A percentile compares a stretch with the other conserved stretches of the same genome.
These are phyloP conservation scores for Pezicula carpinea DNA, from an alignment of 2,329 filamentous ascomycete species.

Conservation along the genomic window DNA sequence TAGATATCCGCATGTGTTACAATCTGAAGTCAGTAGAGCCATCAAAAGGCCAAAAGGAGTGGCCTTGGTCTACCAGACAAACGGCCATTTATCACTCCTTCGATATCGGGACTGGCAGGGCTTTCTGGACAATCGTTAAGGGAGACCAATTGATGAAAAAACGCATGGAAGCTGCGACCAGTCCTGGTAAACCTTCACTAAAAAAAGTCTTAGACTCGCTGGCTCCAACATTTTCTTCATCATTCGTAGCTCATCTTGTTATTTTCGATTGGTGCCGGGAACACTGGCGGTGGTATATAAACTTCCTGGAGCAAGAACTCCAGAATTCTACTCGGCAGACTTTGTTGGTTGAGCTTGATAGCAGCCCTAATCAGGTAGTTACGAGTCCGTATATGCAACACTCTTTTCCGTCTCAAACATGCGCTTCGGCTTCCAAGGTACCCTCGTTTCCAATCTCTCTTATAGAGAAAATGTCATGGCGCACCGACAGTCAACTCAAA, in stretches of 20 bases:
- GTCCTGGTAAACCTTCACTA: neutral
- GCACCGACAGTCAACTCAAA: neutral
- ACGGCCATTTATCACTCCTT: conserved; percentile 34
- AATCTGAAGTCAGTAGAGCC: conserved; percentile 33
- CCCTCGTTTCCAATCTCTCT: too few species aligned
- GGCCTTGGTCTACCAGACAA: conserved; percentile 34
- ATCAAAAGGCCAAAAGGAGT: conserved; percentile 12
- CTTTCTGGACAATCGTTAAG: conserved; percentile 35
- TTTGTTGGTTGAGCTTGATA: neutral
- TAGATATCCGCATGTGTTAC: conserved; percentile 33
- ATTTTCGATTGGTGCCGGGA: conserved; percentile 33
- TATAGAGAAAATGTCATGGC: neutral
- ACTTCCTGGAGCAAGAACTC: conserved; percentile 29
- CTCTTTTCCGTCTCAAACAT: neutral
- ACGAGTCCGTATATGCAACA: neutral
- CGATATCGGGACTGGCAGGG: conserved; percentile 28
- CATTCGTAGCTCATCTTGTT: conserved; percentile 30
- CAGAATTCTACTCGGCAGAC: conserved; percentile 13
- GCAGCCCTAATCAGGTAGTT: neutral
- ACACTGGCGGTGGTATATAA: conserved; percentile 39
- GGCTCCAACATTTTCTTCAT: conserved; percentile 14
- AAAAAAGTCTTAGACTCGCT: conserved; percentile 7
- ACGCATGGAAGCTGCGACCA: conserved; percentile 21
- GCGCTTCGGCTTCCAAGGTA: neutral
- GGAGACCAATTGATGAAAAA: conserved; percentile 29